These are phyloP conservation scores for Trypanosoma cruzi DNA, from an alignment of 208 protist species.

Conservation along the genomic window DNA sequence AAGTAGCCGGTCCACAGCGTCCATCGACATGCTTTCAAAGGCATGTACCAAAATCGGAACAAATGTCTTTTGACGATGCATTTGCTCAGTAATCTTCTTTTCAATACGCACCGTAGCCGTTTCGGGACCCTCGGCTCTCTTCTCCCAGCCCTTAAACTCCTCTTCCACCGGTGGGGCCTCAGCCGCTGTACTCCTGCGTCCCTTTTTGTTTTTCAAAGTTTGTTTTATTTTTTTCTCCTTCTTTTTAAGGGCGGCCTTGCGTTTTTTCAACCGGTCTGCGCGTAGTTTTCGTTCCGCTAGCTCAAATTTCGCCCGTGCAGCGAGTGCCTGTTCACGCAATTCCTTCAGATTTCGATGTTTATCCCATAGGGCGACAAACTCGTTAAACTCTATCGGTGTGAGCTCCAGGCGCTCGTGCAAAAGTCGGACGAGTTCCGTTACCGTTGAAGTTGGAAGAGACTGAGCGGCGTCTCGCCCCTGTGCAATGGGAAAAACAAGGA, in stretches of 20 bases:
- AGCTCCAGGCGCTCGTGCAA: conserved; percentile 47
- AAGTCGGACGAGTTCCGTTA: conserved; percentile 15
- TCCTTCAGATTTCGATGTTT: conserved; percentile 36
- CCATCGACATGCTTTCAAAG: conserved; percentile 13
- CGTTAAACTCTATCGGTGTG: conserved; percentile 35
- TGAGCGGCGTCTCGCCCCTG: conserved; percentile 23
- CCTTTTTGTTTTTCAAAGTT: conserved; percentile 20
- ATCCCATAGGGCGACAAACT: conserved; percentile 36
- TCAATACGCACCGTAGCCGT: conserved; percentile 29
- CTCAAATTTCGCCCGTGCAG: conserved; percentile 40
- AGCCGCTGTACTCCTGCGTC: conserved; percentile 20
- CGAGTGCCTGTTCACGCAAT: conserved; percentile 30
- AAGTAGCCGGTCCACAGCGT: conserved; percentile 37
- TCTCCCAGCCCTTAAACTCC: conserved; percentile 29
- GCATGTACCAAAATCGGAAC: conserved; percentile 62
- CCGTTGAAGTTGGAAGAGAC: neutral
- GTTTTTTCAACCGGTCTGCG: conserved; percentile 64
- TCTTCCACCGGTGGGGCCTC: conserved; percentile 18
- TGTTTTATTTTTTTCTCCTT: conserved; percentile 37
- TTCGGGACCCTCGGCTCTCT: conserved; percentile 18
- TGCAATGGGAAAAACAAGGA: conserved; percentile 61
- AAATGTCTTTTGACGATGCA: conserved; percentile 28
- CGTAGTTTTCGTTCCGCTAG: conserved; percentile 48
- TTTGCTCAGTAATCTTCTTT: conserved; percentile 30
- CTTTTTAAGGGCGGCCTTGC: conserved; percentile 42